phyloP scores from a whole-genome alignment of 768 basidiomycete genomes.

The Tephrocybe sp. region DNA sequence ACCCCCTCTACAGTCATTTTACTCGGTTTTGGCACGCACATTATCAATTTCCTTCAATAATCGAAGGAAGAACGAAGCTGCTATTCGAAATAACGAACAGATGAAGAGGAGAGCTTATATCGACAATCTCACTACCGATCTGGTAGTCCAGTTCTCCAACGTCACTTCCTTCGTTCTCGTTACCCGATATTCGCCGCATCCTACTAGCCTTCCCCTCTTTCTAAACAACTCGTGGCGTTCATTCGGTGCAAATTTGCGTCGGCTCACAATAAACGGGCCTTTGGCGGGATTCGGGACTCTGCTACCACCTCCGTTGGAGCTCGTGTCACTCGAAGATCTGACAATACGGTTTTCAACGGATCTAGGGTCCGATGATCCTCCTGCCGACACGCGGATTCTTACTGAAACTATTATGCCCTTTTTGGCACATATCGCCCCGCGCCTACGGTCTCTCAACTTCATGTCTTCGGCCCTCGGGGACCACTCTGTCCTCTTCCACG shows the following conservation, averaged over 20 bases:
- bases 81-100: neutral
- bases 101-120: slow-evolving; percentile 1
- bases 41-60: neutral
- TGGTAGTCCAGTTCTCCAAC: slow-evolving; percentile 10
- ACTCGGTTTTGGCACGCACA: neutral
- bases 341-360: slow-evolving; percentile 13
- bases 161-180: slow-evolving; percentile 12
- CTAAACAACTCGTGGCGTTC: slow-evolving; percentile 9
- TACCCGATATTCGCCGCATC: slow-evolving; percentile 12
- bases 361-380: slow-evolving; percentile 3
- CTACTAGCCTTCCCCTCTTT: slow-evolving; percentile 7
- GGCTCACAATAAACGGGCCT: slow-evolving; percentile 14
- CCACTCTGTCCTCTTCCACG: slow-evolving; percentile 11
- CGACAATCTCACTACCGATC: slow-evolving; percentile 3
- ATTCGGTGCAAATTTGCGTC: slow-evolving; percentile 9
- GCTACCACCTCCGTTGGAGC: slow-evolving; percentile 3
- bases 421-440: neutral
- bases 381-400: slow-evolving; percentile 1
- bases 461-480: slow-evolving; percentile 12
- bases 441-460: slow-evolving; percentile 9
- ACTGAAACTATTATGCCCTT: slow-evolving; percentile 5
- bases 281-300: slow-evolving; percentile 7
- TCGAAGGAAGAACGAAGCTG: neutral
- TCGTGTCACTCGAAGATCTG: slow-evolving; percentile 6
- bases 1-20: neutral